phyloP scores from a whole-genome alignment of 2,329 filamentous ascomycete species.

The Aureobasidium sp. region DNA sequence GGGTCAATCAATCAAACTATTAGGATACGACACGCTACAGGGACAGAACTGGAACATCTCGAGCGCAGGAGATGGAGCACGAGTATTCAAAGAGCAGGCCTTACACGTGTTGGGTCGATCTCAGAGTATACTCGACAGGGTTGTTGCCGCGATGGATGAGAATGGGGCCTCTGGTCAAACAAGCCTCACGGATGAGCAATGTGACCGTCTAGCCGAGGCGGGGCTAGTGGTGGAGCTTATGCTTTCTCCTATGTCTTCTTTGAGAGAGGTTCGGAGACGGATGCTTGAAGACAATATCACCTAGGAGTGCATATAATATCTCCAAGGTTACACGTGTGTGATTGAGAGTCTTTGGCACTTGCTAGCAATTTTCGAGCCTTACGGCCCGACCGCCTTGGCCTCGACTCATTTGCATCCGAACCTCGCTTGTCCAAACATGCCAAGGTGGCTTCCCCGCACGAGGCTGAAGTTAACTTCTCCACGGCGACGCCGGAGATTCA shows the following conservation, averaged over 20 bases:
- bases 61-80: not conserved
- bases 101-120: not conserved
- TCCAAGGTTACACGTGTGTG: too few species aligned
- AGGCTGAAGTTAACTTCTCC: not conserved
- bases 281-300: not conserved
- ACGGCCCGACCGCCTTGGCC: too few species aligned
- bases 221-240: not conserved
- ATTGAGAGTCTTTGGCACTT: too few species aligned
- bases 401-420: not conserved
- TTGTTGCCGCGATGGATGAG: not conserved
- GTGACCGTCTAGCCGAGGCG: not conserved
- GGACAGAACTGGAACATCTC: not conserved
- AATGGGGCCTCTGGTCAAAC: not conserved
- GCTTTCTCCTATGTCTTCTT: not conserved
- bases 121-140: not conserved
- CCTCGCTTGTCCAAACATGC: not conserved
- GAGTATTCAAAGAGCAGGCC: not conserved
- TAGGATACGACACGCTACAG: not conserved
- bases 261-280: not conserved
- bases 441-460: not conserved
- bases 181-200: not conserved
- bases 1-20: not conserved
- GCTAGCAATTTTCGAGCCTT: not conserved
- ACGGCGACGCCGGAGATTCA: not conserved
- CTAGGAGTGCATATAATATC: not conserved